phyloP scores from a whole-genome alignment of 768 basidiomycete genomes.

The Mycena rebaudengoi region DNA sequence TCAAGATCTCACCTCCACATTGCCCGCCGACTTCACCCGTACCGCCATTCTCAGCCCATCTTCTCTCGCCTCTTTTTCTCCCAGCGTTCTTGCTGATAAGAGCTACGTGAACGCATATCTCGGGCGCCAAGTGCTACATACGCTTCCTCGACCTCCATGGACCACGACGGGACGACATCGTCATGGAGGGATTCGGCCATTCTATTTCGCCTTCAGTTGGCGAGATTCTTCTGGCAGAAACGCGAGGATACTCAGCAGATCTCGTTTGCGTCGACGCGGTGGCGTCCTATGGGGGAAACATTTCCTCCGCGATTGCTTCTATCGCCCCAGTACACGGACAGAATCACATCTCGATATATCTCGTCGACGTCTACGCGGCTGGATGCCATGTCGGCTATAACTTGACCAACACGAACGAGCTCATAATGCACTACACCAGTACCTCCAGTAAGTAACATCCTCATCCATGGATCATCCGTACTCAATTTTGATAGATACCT shows the following conservation, averaged over 20 bases:
- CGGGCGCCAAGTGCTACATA: conserved; percentile 2
- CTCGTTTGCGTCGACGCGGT: not conserved
- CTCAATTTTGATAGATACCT: not conserved
- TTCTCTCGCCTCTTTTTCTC: not conserved
- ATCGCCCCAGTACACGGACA: not conserved
- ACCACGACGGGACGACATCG: conserved; percentile 12
- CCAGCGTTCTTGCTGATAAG: not conserved
- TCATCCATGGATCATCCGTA: no score
- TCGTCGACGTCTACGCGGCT: conserved; percentile 1
- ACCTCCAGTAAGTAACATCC: no score
- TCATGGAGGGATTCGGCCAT: conserved; percentile 5
- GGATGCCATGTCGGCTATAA: conserved; percentile 2
- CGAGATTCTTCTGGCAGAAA: not conserved
- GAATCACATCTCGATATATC: not conserved
- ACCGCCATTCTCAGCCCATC: not conserved
- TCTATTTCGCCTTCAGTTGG: not conserved
- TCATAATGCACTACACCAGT: not conserved
- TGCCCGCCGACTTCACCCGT: not conserved
- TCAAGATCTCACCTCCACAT: not conserved
- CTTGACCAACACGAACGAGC: not conserved
- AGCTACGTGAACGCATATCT: conserved; percentile 7
- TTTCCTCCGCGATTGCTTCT: not conserved
- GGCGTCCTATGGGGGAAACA: conserved; percentile 7
- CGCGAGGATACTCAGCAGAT: conserved; percentile 5
- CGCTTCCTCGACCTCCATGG: conserved; percentile 4